These are phyloP conservation scores for Pseudogymnoascus sp. DNA, from an alignment of 2,329 filamentous ascomycete genomes.

Conservation along the genomic window DNA sequence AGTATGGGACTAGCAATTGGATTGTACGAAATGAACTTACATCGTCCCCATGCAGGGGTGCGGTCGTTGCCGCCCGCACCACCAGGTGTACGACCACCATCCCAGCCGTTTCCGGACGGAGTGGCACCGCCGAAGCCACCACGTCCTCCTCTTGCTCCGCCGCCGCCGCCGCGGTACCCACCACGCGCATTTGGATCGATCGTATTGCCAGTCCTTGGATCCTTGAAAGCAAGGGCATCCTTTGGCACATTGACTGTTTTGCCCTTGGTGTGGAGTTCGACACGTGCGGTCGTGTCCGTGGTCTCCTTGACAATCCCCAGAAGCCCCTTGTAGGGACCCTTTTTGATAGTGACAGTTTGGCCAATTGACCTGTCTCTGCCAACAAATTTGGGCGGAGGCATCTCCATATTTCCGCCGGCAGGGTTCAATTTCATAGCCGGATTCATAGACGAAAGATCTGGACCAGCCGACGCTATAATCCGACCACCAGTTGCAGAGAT, in stretches of 20 bases:
- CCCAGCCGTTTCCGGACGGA: conserved; percentile 47
- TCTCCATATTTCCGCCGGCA: conserved; percentile 41
- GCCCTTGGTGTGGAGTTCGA: conserved; percentile 90
- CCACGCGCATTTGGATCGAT: conserved; percentile 57
- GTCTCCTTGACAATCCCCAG: conserved; percentile 94
- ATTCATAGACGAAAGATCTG: conserved; percentile 86
- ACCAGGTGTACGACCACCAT: conserved; percentile 57
- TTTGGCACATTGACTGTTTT: conserved; percentile 83
- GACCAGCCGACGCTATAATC: conserved; percentile 48
- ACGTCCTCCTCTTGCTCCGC: conserved; percentile 35
- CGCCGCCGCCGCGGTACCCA: conserved; percentile 35
- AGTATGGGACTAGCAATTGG: conserved; percentile 4
- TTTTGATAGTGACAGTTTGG: conserved; percentile 82
- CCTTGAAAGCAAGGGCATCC: conserved; percentile 74
- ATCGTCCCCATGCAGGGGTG: conserved; percentile 69
- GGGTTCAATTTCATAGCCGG: conserved; percentile 71
- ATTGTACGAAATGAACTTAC: conserved; percentile 40
- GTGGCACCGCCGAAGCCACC: conserved; percentile 39
- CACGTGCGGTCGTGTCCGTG: conserved; percentile 73
- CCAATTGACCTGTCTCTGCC: conserved; percentile 78
- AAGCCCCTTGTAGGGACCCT: conserved; percentile 84
- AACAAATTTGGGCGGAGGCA: conserved; percentile 63
- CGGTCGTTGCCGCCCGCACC: conserved; percentile 51
- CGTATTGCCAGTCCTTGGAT: conserved; percentile 69
- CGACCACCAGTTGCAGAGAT: conserved; percentile 91